These are phyloP conservation scores for Paralagenidium karlingii DNA, from an alignment of 352 stramenopile species.

Conservation along the genomic window DNA sequence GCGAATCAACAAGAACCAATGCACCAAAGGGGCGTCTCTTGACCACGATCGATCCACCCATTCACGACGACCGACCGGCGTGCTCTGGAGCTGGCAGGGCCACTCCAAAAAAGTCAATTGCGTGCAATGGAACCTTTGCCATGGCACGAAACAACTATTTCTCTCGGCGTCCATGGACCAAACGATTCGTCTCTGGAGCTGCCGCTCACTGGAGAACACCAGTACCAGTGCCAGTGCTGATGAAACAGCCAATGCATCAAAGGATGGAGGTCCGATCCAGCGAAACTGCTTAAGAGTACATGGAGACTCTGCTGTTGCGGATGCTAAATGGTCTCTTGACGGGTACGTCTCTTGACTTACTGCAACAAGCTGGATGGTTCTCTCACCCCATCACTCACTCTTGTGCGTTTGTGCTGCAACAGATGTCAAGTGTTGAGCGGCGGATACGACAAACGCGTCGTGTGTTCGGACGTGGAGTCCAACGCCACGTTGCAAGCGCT, in stretches of 20 bases:
- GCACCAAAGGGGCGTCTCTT: too few species aligned
- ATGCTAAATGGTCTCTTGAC: conserved; percentile 39
- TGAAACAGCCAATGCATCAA: background rate
- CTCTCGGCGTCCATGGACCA: conserved; percentile 50
- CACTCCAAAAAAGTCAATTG: conserved; percentile 18
- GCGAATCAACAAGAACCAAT: too few species aligned
- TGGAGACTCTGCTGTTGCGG: conserved; percentile 26
- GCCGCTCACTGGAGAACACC: background rate
- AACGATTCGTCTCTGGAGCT: conserved; percentile 30
- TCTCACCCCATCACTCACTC: too few species aligned
- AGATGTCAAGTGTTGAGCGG: conserved; percentile 21
- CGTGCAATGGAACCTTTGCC: conserved; percentile 25
- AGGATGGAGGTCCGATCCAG: too few species aligned
- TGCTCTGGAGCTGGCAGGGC: too few species aligned
- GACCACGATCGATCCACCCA: too few species aligned
- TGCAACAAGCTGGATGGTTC: too few species aligned
- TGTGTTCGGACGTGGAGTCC: conserved; percentile 21
- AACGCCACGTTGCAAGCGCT: conserved; percentile 2
- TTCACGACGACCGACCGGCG: too few species aligned
- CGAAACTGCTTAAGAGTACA: too few species aligned
- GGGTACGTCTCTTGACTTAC: conserved; percentile 11
- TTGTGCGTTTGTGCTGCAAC: too few species aligned
- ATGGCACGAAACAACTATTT: conserved; percentile 15
- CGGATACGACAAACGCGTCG: conserved; percentile 21
- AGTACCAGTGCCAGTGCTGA: background rate